These are phyloP conservation scores for Termitomyces eurrhizus DNA, from an alignment of 768 basidiomycete species.

Conservation along the genomic window DNA sequence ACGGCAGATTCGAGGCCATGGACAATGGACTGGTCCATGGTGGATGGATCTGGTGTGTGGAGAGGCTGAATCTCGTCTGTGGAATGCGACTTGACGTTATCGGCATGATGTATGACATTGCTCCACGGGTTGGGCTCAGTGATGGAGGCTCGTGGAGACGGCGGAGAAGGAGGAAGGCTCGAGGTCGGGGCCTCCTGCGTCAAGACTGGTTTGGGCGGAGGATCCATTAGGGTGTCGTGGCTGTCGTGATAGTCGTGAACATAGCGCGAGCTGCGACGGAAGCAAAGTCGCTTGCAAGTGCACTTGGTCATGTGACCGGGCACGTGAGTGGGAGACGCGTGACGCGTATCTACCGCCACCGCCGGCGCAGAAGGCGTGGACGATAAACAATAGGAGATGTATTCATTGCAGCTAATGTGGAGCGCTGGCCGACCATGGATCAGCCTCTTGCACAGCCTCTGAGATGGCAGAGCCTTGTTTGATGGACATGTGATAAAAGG, in stretches of 20 bases:
- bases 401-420: too few species aligned
- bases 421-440: too few species aligned
- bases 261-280: neutral
- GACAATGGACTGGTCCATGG: constrained; percentile 37
- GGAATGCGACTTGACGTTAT: constrained; percentile 14
- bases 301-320: neutral
- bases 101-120: constrained; percentile 22
- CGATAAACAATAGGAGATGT: too few species aligned
- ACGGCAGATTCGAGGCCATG: constrained; percentile 29
- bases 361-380: too few species aligned
- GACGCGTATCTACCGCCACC: neutral
- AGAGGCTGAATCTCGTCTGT: constrained; percentile 21
- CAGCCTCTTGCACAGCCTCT: neutral
- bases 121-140: constrained; percentile 39
- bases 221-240: constrained; percentile 10
- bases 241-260: constrained; percentile 12
- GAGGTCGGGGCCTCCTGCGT: neutral
- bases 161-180: neutral
- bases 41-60: constrained; percentile 39
- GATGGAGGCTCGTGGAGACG: constrained; percentile 13
- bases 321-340: neutral
- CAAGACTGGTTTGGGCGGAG: neutral
- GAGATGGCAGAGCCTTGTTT: neutral
- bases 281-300: neutral
- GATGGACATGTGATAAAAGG: constrained; percentile 14